Evolutionary conservation across 148 eudicot species (phyloP), one percentile per base, ranked within the genome.

Genomic region (Vaccinium darrowii): DNA sequence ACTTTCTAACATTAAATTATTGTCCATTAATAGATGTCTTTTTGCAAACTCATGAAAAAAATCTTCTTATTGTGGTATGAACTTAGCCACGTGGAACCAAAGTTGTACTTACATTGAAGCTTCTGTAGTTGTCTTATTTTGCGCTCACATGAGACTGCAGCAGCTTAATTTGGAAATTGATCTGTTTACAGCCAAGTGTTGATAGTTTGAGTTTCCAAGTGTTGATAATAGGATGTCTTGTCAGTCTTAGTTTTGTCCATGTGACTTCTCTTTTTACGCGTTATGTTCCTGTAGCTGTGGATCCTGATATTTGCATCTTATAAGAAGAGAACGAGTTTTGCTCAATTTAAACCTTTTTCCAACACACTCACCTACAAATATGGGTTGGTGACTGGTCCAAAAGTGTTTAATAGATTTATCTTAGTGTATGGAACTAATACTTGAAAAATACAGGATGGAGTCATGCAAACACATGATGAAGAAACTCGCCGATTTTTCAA

Each of bases 401-500:
- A 69, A 49, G 47, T 13, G 13, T 51, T 27, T 3, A 4, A 4
- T 23, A 30, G 18, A 23, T 69, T 52, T 72, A 3, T 79, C 63
- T 25, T 33, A 4, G 18, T 14, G 6, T 6, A 8, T 50, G 43
- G 19, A 69, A 58, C 10, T 54, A 56, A 79, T 52, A 25, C 36
- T 80, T 86, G 83, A 54, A 52, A 58, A 53, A 19, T 92, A 76
- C 92, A 97, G 99, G 98, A 95, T 91, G 99, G 99, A 33, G 86
- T 97, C 81, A 97, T 97, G 99, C 88, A 87, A 86, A 97, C 99
- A 81, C 99, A 95, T 89, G 99, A 97, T 89, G 99, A 97, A 90
- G 99, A 95, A 86, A 97, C 98, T 83, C 94, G 98, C 30, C 92
- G 98, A 54, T 97, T 92, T 86, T 97, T 97, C 86, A 97, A 97